A percentile compares a stretch with the other conserved stretches of the same genome.
Conservation (phyloP, 225 moss, liverwort and hornwort genomes). For the Pseudoscleropodium purum region DNA sequence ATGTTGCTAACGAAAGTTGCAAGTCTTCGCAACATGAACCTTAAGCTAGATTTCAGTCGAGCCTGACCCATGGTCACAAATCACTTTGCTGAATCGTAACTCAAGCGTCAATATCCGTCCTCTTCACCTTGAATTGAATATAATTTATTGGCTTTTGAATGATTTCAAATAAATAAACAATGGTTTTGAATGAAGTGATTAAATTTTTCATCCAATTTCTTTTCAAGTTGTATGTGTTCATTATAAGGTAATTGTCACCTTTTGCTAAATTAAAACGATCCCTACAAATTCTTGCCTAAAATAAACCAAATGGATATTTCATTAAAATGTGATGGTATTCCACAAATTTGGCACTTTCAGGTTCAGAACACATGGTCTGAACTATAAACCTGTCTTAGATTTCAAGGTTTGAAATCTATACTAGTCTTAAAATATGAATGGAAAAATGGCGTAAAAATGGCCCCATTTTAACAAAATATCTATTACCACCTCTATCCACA, state of each 20-base stretch:
- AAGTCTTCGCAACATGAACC: neutral
- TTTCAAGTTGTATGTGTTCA: neutral
- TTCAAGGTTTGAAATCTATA: too few species aligned
- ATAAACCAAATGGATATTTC: too few species aligned
- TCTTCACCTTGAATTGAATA: neutral
- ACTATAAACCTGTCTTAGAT: too few species aligned
- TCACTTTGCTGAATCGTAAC: constrained; percentile 1
- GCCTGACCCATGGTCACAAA: neutral
- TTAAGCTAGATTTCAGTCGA: neutral
- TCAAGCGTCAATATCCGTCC: neutral
- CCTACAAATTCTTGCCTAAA: neutral
- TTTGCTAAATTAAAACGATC: too few species aligned
- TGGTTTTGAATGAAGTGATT: neutral
- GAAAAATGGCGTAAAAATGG: too few species aligned
- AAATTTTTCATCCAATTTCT: too few species aligned
- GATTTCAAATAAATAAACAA: neutral
- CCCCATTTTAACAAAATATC: too few species aligned
- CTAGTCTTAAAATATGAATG: neutral
- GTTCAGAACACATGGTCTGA: too few species aligned
- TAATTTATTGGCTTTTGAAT: neutral
- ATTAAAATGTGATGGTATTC: too few species aligned
- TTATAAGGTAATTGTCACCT: too few species aligned
- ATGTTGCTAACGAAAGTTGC: neutral
- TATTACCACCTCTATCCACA: neutral
- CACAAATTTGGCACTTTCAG: too few species aligned